Evolutionary conservation across 1,139 yeast species (phyloP), one percentile per base, ranked within the genome.

Genomic region (Taiozyma sp.): DNA sequence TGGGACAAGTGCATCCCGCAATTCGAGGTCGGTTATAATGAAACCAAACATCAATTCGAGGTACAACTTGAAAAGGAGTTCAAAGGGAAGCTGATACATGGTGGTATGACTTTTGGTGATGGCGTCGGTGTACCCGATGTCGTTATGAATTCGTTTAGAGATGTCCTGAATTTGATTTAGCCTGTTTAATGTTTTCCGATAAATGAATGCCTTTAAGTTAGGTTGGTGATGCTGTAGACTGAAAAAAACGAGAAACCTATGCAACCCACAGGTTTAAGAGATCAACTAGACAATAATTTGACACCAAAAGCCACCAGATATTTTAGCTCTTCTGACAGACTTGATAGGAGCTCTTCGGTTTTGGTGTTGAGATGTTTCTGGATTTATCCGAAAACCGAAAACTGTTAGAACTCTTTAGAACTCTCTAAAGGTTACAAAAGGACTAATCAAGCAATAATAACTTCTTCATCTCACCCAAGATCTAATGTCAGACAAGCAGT

Each of bases 111-210:
- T 2, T 85, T 86, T 66, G 89, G 91, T 13, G 79, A 78, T 44
- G 96, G 96, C 0, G 82, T 89, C 2, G 97, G 97, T 1, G 92
- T 92, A 0, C 96, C 97, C 1, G 97, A 91, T 67, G 87, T 93
- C 59, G 86, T 89, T 1, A 68, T 79, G 41, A 82, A 83, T 61
- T 79, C 87, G 8, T 74, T 87, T 50, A 76, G 75, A 47, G 80
- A 75, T 51, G 95, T 93, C 13, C 13, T 40, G 10, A 40, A 40
- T 19, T 19, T 29, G 14, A 32, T 32, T 7, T 32, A 32, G 36
- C 19, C 36, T 32, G 36, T 32, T 32, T 32, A 32, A 32, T 32
- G n/a, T 19, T 32, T 32, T 10, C 7, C 14, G 19, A 14, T 32
- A 4, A 13, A 28, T 28, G 9, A 30, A 32, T n/a, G 19, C 10